These are phyloP conservation scores for Eutrema salsugineum DNA, from an alignment of 441 rosid genomes.

Conservation along the genomic window DNA sequence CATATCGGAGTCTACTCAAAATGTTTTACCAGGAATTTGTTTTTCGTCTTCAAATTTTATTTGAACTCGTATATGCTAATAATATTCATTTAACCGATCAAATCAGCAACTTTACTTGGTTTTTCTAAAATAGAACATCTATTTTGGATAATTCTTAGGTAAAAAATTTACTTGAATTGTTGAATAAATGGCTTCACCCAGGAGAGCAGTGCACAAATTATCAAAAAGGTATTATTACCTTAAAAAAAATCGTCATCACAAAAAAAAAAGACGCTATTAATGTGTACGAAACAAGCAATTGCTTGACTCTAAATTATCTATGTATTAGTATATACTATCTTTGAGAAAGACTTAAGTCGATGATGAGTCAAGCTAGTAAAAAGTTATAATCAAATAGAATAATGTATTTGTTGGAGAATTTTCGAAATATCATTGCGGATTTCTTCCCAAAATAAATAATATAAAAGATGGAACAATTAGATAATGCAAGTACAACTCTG, in stretches of 20 bases:
- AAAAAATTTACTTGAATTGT: background rate
- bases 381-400: background rate
- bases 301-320: too few relatives aligned
- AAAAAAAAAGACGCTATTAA: background rate
- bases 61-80: background rate
- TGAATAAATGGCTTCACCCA: background rate
- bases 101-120: background rate
- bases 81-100: background rate
- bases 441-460: background rate
- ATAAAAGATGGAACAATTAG: background rate
- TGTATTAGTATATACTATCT: background rate
- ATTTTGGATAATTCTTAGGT: background rate
- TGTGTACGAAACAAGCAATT: background rate
- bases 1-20: background rate
- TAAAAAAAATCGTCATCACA: background rate
- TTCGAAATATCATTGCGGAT: background rate
- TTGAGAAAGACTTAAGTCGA: slow-evolving; percentile 5
- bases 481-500: background rate
- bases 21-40: background rate
- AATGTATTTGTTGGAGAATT: background rate
- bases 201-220: background rate
- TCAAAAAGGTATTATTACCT: background rate
- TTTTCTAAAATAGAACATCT: background rate
- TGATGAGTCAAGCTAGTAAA: slow-evolving; percentile 13
- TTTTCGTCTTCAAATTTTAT: background rate